These are phyloP conservation scores for Gossypium bickii DNA, from an alignment of 345 rosid species.

Conservation along the genomic window DNA sequence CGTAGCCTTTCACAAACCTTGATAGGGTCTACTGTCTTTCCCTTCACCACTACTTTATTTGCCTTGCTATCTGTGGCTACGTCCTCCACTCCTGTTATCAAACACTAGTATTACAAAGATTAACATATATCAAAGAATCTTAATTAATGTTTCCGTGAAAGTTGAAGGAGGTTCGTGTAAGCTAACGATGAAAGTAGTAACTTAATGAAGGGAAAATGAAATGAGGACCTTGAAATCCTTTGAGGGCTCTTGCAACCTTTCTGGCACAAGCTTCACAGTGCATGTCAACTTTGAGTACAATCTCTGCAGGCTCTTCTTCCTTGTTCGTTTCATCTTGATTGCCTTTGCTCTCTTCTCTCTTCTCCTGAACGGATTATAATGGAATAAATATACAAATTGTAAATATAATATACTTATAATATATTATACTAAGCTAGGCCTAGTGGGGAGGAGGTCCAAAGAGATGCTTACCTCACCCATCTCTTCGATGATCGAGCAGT, in stretches of 20 bases:
- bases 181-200: not conserved
- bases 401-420: no score
- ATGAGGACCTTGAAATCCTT: conserved; percentile 56
- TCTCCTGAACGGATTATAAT: not conserved
- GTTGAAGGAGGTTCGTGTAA: no score
- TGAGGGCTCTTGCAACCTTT: conserved; percentile 53
- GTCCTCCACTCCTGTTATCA: conserved; percentile 53
- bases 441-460: not conserved
- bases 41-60: conserved; percentile 69
- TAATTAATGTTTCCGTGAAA: no score
- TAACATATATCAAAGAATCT: not conserved
- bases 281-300: conserved; percentile 75
- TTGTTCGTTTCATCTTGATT: conserved; percentile 16
- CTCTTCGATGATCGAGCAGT: conserved; percentile 12
- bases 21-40: conserved; percentile 57
- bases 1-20: conserved; percentile 59
- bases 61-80: conserved; percentile 53
- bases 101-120: not conserved
- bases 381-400: no score
- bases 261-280: conserved; percentile 81
- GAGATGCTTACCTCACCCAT: conserved; percentile 49
- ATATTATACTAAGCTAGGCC: no score
- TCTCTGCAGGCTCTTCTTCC: conserved; percentile 41
- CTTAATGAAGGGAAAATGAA: not conserved
- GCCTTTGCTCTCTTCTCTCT: conserved; percentile 20